Conservation (phyloP, 2,329 filamentous ascomycete genomes). For the Ophiostoma piceae region DNA sequence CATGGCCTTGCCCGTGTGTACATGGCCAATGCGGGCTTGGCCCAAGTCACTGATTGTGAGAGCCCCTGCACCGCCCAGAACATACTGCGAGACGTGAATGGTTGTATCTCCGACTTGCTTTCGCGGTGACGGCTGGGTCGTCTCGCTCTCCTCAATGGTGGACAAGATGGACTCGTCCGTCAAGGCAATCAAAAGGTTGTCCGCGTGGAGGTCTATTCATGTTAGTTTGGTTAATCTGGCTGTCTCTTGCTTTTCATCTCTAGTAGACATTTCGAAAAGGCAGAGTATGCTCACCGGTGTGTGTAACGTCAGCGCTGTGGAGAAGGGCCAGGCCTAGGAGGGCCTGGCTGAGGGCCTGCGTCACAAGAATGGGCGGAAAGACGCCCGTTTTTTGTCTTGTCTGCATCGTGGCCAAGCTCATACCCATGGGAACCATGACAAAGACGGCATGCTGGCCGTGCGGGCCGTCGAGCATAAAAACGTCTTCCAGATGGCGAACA, state of each 20-base stretch:
- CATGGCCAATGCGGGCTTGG: background rate
- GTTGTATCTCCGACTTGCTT: background rate
- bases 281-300: background rate
- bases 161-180: background rate
- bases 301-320: background rate
- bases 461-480: background rate
- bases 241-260: background rate
- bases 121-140: background rate
- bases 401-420: background rate
- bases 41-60: background rate
- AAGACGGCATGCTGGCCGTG: background rate
- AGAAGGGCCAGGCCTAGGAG: background rate
- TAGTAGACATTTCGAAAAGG: background rate
- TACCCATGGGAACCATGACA: background rate
- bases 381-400: background rate
- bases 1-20: slow-evolving; percentile 2
- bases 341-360: background rate
- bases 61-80: background rate
- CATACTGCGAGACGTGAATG: background rate
- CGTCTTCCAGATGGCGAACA: background rate
- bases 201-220: background rate
- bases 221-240: background rate
- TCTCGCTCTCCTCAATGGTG: background rate
- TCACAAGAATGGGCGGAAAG: background rate
- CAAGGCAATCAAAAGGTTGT: background rate